Conservation (phyloP, 768 basidiomycete genomes). For the Tricholoma sp. region DNA sequence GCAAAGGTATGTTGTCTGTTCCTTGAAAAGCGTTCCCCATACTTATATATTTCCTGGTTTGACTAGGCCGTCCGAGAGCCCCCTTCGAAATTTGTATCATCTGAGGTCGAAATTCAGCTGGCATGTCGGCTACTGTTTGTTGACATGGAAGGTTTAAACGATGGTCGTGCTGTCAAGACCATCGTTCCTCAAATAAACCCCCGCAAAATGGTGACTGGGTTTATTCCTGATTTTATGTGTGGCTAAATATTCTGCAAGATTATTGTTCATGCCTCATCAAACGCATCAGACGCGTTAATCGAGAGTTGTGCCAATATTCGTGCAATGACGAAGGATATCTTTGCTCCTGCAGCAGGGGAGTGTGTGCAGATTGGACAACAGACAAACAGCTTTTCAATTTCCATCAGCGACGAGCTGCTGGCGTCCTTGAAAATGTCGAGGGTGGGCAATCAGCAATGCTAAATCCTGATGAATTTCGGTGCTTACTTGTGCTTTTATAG, state of each 20-base stretch:
- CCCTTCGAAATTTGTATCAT: slow-evolving; percentile 86
- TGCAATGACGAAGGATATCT: slow-evolving; percentile 91
- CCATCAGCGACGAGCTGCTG: slow-evolving; percentile 85
- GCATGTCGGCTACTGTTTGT: slow-evolving; percentile 87
- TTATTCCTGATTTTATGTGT: neutral
- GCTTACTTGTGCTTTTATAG: slow-evolving; percentile 33
- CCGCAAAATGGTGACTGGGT: slow-evolving; percentile 73
- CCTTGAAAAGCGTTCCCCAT: neutral
- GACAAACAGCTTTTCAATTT: slow-evolving; percentile 90
- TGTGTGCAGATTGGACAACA: slow-evolving; percentile 91
- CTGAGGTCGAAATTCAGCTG: slow-evolving; percentile 71
- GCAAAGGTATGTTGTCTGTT: slow-evolving; percentile 50
- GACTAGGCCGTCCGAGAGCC: slow-evolving; percentile 77
- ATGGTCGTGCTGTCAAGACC: slow-evolving; percentile 94
- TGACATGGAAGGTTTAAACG: slow-evolving; percentile 95
- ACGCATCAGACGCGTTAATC: slow-evolving; percentile 68
- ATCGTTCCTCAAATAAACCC: slow-evolving; percentile 97
- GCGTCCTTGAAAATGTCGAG: slow-evolving; percentile 78
- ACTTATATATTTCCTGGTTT: slow-evolving; percentile 4
- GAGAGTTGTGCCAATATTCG: slow-evolving; percentile 79
- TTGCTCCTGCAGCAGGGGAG: slow-evolving; percentile 71
- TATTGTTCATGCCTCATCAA: slow-evolving; percentile 72
- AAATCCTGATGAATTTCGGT: neutral
- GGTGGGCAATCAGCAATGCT: slow-evolving; percentile 42
- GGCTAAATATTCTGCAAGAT: slow-evolving; percentile 47